Percentiles rank a stretch among this genome's conserved stretches.
phyloP scores from a whole-genome alignment of 305 asterid species.

The Solanum chacoense region DNA sequence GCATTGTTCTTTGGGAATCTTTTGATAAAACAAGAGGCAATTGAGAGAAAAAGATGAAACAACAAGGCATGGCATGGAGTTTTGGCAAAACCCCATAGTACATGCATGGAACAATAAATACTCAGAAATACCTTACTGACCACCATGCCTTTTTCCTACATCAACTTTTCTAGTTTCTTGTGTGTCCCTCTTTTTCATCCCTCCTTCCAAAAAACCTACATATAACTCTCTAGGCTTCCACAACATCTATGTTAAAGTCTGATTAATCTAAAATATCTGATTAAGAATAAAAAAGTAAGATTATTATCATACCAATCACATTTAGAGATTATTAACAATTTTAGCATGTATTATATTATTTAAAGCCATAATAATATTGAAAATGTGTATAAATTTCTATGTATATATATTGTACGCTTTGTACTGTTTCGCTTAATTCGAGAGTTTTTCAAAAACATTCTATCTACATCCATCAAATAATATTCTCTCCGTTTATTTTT shows the following conservation, averaged over 20 bases:
- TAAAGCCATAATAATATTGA: neutral
- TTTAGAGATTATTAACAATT: neutral
- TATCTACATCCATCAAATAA: too few relatives aligned
- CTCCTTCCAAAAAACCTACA: neutral
- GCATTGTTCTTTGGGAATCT: slow-evolving; percentile 3
- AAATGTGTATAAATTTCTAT: neutral
- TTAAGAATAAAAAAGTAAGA: neutral
- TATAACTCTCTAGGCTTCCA: neutral
- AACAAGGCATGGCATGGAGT: neutral
- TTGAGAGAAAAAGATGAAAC: slow-evolving; percentile 1
- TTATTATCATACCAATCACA: neutral
- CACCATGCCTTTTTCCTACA: neutral
- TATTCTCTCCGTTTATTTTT: too few relatives aligned
- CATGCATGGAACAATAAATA: neutral
- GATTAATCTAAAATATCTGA: neutral
- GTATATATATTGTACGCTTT: neutral
- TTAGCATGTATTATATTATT: neutral
- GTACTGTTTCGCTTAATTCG: neutral
- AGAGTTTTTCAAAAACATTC: too few relatives aligned
- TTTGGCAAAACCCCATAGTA: neutral
- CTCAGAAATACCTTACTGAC: neutral
- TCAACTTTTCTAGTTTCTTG: neutral
- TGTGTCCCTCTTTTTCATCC: neutral
- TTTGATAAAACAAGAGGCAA: neutral
- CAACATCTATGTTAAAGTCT: neutral